Conservation (phyloP, 1,284 basidiomycete genomes). For the Leccinum angustisporum region DNA sequence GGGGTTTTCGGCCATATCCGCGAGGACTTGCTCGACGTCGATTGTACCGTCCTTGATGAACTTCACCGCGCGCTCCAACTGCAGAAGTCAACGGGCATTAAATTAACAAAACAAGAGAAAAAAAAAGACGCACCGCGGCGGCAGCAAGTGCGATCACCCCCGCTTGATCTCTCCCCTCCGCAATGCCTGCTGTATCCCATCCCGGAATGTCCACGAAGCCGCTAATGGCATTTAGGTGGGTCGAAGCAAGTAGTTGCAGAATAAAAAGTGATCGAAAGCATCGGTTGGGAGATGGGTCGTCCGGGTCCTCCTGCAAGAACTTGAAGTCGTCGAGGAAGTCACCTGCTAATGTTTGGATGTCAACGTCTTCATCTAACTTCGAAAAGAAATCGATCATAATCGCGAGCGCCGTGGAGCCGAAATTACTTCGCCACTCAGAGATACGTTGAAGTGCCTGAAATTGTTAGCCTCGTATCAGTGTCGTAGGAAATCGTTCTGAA, state of each 20-base stretch:
- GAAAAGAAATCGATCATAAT: constrained; percentile 7
- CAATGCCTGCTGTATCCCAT: not conserved
- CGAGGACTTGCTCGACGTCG: too few relatives aligned
- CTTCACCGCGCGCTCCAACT: too few relatives aligned
- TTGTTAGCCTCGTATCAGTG: not conserved
- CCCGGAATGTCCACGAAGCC: not conserved
- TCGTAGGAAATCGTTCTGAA: too few relatives aligned
- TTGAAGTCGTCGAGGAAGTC: not conserved
- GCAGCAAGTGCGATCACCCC: not conserved
- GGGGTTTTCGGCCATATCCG: too few relatives aligned
- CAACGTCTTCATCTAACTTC: not conserved
- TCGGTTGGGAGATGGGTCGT: not conserved
- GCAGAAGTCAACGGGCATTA: too few relatives aligned
- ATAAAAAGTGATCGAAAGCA: not conserved
- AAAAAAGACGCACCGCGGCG: not conserved
- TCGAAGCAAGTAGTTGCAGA: not conserved
- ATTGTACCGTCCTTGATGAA: too few relatives aligned
- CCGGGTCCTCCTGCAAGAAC: not conserved
- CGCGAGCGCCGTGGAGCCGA: constrained; percentile 7
- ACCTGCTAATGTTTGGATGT: not conserved
- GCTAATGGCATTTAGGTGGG: not conserved
- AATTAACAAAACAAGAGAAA: too few relatives aligned
- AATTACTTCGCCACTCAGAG: constrained; percentile 10
- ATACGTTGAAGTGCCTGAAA: constrained; percentile 5
- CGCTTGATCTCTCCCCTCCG: not conserved